Conservation (phyloP, 202 grass and related monocot species). For the Cymbopogon flexuosus region DNA sequence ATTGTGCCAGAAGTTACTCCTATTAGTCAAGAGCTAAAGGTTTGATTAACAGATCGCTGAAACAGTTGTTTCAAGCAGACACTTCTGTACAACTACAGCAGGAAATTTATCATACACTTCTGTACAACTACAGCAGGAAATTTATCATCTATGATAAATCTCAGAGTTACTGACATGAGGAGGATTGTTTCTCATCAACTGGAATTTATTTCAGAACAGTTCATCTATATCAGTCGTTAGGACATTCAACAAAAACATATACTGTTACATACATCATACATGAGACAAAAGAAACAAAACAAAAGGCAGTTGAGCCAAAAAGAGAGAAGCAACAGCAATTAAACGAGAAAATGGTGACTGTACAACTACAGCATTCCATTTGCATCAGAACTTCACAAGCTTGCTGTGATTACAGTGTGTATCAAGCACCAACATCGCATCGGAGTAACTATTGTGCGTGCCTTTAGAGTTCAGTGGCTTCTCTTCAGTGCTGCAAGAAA, state of each 20-base stretch:
- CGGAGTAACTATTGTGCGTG: neutral
- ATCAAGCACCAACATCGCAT: neutral
- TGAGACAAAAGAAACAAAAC: neutral
- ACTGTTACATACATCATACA: neutral
- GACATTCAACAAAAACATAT: conserved; percentile 10
- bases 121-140: neutral
- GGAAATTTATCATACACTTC: too few relatives aligned
- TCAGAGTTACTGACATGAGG: neutral
- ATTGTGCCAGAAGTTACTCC: too few relatives aligned
- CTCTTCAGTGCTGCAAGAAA: conserved; percentile 55
- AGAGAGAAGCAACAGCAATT: neutral
- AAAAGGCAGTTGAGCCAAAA: neutral
- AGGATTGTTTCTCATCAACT: neutral
- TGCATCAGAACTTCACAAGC: neutral
- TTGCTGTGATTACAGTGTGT: neutral
- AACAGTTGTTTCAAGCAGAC: neutral
- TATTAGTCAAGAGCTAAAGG: too few relatives aligned
- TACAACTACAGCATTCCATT: neutral
- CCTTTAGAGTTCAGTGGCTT: conserved; percentile 7
- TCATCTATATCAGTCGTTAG: neutral
- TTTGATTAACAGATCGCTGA: too few relatives aligned
- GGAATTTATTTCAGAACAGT: neutral
- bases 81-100: neutral
- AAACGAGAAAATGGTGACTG: neutral
- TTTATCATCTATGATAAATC: neutral